These are phyloP conservation scores for Hypoxylon cercidicola DNA, from an alignment of 495 filamentous ascomycete genomes.

Conservation along the genomic window DNA sequence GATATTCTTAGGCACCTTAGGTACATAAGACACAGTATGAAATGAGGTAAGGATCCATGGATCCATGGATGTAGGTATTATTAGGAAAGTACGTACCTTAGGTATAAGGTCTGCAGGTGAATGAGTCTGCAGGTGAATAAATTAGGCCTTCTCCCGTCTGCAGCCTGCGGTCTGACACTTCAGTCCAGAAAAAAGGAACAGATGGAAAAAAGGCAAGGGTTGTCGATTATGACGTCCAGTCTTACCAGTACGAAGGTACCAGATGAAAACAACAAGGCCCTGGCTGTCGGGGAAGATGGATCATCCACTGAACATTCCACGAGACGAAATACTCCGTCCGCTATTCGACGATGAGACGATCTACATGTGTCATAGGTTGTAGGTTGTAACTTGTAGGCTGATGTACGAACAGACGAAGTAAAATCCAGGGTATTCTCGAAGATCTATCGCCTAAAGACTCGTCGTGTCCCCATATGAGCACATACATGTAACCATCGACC, in stretches of 20 bases:
- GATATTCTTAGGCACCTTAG: too few species aligned
- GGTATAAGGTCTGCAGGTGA: too few species aligned
- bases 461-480: background rate
- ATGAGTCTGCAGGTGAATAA: background rate
- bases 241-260: conserved; percentile 2
- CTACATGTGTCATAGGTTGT: background rate
- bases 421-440: conserved; percentile 4
- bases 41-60: too few species aligned
- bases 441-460: background rate
- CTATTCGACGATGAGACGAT: background rate
- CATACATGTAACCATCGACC: too few species aligned
- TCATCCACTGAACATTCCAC: background rate
- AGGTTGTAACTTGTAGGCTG: background rate
- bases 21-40: too few species aligned
- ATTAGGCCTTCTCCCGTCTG: background rate
- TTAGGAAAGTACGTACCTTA: too few species aligned
- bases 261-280: background rate
- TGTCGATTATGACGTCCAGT: conserved; percentile 31
- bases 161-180: background rate
- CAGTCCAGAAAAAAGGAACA: conserved; percentile 4
- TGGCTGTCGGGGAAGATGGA: background rate
- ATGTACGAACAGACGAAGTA: too few species aligned
- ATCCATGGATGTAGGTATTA: too few species aligned
- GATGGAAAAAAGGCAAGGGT: conserved; percentile 23
- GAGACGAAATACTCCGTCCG: conserved; percentile 5